A percentile compares a stretch with the other conserved stretches of the same genome.
Conservation (phyloP, 495 filamentous ascomycete species). For the Umbilicaria muhlenbergii region DNA sequence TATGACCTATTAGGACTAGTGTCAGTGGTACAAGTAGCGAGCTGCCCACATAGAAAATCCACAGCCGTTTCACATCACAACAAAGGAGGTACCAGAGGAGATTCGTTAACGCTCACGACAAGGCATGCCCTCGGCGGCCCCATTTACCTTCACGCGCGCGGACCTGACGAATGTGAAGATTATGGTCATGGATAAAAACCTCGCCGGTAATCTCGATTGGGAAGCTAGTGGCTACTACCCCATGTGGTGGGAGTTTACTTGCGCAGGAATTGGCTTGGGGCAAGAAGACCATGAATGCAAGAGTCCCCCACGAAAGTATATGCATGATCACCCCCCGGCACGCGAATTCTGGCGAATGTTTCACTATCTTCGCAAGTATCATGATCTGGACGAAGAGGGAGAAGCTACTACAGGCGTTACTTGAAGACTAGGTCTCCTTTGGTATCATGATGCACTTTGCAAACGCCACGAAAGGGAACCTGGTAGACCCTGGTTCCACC, state of each 20-base stretch:
- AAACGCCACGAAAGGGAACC: no score
- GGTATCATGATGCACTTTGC: no score
- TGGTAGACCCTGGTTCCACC: no score
- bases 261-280: neutral
- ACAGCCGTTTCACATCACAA: no score
- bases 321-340: slow-evolving; percentile 13
- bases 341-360: slow-evolving; percentile 12
- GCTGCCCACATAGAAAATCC: no score
- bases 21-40: no score
- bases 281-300: slow-evolving; percentile 13
- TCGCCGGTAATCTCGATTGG: slow-evolving; percentile 21
- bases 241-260: slow-evolving; percentile 20
- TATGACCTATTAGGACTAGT: no score
- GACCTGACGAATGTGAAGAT: slow-evolving; percentile 19
- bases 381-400: neutral
- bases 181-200: slow-evolving; percentile 14
- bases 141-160: slow-evolving; percentile 19
- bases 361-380: slow-evolving; percentile 3
- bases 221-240: slow-evolving; percentile 19
- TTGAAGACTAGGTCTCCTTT: no score
- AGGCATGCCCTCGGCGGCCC: slow-evolving; percentile 12
- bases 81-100: slow-evolving; percentile 9
- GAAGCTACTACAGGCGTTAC: no score
- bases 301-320: slow-evolving; percentile 9
- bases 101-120: slow-evolving; percentile 9